Evolutionary conservation across 2,329 filamentous ascomycete genomes (phyloP).

Genomic region (Huntiella moniliformis): DNA sequence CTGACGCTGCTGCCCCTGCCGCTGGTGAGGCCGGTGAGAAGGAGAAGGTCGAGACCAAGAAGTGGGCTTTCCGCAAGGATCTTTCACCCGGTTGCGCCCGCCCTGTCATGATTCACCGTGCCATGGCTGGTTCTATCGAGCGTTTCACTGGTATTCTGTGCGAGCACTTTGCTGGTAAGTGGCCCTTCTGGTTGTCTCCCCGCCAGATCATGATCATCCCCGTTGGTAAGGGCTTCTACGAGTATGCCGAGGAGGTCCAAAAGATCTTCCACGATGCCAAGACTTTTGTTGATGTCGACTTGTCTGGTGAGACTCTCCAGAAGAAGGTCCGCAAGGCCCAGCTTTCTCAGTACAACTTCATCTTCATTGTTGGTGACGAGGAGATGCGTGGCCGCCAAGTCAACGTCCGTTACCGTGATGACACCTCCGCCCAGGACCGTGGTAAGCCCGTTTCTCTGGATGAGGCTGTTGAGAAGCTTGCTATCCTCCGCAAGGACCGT

Average conservation of each 20-base stretch:
- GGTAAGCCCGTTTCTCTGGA: conserved; percentile 38
- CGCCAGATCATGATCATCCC: conserved; percentile 59
- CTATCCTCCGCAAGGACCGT: conserved; percentile 29
- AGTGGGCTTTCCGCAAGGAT: conserved; percentile 23
- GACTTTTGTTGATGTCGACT: conserved; percentile 44
- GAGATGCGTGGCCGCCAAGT: conserved; percentile 41
- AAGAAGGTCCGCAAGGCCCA: conserved; percentile 80
- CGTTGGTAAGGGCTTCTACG: conserved; percentile 50
- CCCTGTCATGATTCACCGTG: conserved; percentile 74
- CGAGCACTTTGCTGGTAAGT: conserved; percentile 73
- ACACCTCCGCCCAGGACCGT: conserved; percentile 41
- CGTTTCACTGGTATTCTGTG: conserved; percentile 54
- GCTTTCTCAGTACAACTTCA: conserved; percentile 67
- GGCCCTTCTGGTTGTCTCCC: conserved; percentile 80
- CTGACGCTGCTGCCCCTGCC: conserved; percentile 13
- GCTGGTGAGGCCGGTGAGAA: conserved; percentile 23
- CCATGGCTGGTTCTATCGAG: conserved; percentile 52
- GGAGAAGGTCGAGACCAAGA: conserved; percentile 23
- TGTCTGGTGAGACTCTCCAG: conserved; percentile 55
- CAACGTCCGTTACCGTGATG: conserved; percentile 45
- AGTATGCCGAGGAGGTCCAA: conserved; percentile 61
- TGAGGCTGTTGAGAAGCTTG: conserved; percentile 37
- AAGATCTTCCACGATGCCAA: conserved; percentile 45
- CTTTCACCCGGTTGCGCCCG: conserved; percentile 53
- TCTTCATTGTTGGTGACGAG: conserved; percentile 49